Evolutionary conservation across 169 alveolate species (phyloP), one percentile per base, ranked within the genome.

Genomic region (Plasmodium relictum): DNA sequence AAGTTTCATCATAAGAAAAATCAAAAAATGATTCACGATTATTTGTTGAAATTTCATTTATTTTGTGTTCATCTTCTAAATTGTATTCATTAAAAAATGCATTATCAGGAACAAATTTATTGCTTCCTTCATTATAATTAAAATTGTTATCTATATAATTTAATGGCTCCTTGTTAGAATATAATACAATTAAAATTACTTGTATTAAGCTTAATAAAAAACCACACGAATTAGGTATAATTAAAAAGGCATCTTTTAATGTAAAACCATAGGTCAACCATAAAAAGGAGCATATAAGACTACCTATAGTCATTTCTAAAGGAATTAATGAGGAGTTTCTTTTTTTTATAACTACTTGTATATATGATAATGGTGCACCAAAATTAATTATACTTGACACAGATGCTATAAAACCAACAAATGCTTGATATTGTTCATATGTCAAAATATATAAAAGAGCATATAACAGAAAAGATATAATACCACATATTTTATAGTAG

Each of bases 231-330:
- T 89, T 93, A 0, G 96, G 96, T 14, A 87, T 92, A 9, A 93
- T 93, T 54, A 93, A 88, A 39, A 93, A 76, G 22, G 80, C 87
- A 58, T 93, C 96, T 92, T 93, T 92, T 37, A 93, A 85, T 42
- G 90, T 93, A 83, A 93, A 93, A 24, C 96, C 96, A 78, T 93
- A 93, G 14, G 94, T 92, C 37, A 93, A 65, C 92, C 92, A 92
- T 83, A 93, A 91, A 54, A 93, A 91, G 59, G 95, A 74, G 16
- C 95, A 87, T 1, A 87, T 63, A 48, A 93, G 92, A 90, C 93
- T 93, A 3, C 94, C 96, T 61, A 92, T 71, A 5, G 95, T 74
- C 22, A 93, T 92, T 58, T 93, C 96, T 73, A 92, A 58, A 10
- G 96, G 96, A 83, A 93, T 91, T 48, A 93, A 85, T n/a, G 95